Percentiles rank a stretch among this genome's conserved stretches.
Evolutionary conservation across 495 filamentous ascomycete species (phyloP).

Genomic region (Penicillium nucicola): DNA sequence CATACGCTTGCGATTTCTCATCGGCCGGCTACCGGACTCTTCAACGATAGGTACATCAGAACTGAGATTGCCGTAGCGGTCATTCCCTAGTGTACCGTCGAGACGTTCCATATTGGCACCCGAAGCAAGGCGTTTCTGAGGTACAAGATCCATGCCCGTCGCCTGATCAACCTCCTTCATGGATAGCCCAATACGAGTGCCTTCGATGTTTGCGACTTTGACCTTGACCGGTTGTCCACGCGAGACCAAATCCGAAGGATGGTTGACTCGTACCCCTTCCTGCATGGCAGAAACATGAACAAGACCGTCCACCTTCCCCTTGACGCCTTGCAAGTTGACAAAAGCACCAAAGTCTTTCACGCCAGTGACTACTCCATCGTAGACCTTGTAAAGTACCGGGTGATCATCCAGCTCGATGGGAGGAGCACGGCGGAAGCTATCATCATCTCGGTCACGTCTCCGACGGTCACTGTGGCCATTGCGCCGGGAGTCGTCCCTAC

Average conservation of each 20-base stretch:
- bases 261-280: conserved; percentile 82
- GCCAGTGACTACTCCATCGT: conserved; percentile 84
- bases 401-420: conserved; percentile 76
- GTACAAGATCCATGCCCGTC: conserved; percentile 79
- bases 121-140: conserved; percentile 77
- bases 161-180: conserved; percentile 98
- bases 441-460: conserved; percentile 44
- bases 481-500: conserved; percentile 41
- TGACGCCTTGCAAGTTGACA: conserved; percentile 84
- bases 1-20: conserved; percentile 77
- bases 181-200: conserved; percentile 74
- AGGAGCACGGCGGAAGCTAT: conserved; percentile 69
- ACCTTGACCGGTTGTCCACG: conserved; percentile 84
- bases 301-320: conserved; percentile 85
- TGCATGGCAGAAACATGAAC: conserved; percentile 96
- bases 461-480: conserved; percentile 40
- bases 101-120: conserved; percentile 88
- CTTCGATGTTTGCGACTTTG: conserved; percentile 86
- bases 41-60: conserved; percentile 66
- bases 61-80: conserved; percentile 57
- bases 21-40: conserved; percentile 51
- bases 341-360: conserved; percentile 96
- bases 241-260: conserved; percentile 83
- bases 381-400: conserved; percentile 82
- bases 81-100: conserved; percentile 48